Conservation (phyloP, 768 basidiomycete species). For the Suillus plorans region DNA sequence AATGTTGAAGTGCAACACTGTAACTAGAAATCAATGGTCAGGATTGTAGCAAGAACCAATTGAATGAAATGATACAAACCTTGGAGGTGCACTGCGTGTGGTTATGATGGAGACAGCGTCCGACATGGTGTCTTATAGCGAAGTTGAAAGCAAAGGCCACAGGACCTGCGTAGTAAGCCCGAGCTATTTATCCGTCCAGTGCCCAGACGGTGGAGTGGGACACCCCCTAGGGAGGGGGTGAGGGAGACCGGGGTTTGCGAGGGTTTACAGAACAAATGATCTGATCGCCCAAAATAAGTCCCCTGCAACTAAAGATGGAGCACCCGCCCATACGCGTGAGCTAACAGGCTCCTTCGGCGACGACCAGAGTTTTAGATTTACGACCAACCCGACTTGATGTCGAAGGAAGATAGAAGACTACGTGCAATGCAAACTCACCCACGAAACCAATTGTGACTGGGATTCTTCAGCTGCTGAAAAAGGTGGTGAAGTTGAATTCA, state of each 20-base stretch:
- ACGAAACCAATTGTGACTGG: neutral
- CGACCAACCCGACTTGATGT: neutral
- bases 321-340: neutral
- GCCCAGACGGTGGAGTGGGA: neutral
- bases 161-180: neutral
- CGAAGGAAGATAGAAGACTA: neutral
- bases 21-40: neutral
- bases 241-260: no score
- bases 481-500: conserved; percentile 39
- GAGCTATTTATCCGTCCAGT: neutral
- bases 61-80: neutral
- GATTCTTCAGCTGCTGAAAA: neutral
- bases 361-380: neutral
- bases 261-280: no score
- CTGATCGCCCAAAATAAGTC: neutral
- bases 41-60: neutral
- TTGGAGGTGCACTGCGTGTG: neutral
- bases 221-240: no score
- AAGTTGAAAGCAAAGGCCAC: neutral
- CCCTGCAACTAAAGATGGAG: neutral
- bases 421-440: neutral
- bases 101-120: neutral
- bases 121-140: neutral
- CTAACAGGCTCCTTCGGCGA: neutral
- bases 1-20: neutral